These are phyloP conservation scores for Scedosporium minutisporum DNA, from an alignment of 2,329 filamentous ascomycete genomes.

Conservation along the genomic window DNA sequence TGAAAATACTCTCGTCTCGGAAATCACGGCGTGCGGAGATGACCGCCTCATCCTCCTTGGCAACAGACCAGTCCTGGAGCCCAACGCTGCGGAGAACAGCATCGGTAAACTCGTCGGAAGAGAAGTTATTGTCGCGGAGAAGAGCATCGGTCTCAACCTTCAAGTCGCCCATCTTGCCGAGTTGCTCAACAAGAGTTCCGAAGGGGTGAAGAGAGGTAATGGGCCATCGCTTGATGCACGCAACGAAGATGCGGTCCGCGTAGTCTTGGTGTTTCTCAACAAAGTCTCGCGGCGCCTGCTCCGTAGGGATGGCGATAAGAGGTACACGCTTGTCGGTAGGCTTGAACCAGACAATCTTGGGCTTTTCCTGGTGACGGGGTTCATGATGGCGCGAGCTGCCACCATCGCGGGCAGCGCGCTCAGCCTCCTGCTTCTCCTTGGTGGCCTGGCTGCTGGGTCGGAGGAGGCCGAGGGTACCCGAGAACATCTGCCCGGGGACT, in stretches of 20 bases:
- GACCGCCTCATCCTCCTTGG: constrained; percentile 68
- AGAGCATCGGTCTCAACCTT: constrained; percentile 97
- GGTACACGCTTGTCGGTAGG: constrained; percentile 98
- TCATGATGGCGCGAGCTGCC: constrained; percentile 61
- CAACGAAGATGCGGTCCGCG: constrained; percentile 94
- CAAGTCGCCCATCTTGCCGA: constrained; percentile 93
- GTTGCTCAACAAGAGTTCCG: constrained; percentile 91
- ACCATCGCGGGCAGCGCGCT: constrained; percentile 84
- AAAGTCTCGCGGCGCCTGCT: constrained; percentile 94
- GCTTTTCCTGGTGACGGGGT: constrained; percentile 79
- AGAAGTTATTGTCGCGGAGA: constrained; percentile 96
- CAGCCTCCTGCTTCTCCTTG: constrained; percentile 98
- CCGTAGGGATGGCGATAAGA: constrained; percentile 93
- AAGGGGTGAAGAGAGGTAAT: constrained; percentile 99
- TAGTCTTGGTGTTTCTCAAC: constrained; percentile 98
- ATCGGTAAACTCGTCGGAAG: constrained; percentile 93
- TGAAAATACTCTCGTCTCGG: constrained; percentile 80
- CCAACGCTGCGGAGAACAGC: constrained; percentile 89
- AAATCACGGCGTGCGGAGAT: constrained; percentile 77
- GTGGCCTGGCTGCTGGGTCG: constrained; percentile 96
- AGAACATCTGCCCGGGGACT: constrained; percentile 98
- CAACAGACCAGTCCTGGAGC: constrained; percentile 82
- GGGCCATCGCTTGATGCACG: constrained; percentile 98
- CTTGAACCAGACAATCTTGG: constrained; percentile 99
- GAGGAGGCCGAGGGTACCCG: constrained; percentile 84